Evolutionary conservation across 176 grass and related monocot genomes (phyloP), one percentile per base, ranked within the genome.

Genomic region (Phyllostachys edulis): DNA sequence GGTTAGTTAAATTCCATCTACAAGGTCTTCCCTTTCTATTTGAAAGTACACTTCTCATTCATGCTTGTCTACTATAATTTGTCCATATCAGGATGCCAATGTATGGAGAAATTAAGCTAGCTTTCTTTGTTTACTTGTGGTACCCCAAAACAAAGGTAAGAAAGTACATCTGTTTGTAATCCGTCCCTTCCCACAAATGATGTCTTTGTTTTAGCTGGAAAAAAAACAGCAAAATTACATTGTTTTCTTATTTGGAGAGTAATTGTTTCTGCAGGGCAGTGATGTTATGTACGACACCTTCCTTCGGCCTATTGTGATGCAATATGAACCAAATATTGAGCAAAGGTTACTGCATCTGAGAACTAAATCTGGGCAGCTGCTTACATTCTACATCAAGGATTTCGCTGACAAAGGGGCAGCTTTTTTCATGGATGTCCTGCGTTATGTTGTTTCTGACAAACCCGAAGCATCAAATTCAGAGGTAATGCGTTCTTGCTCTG

Each of bases 61-160:
- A 7, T 70, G 54, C 46, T 14, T 52, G 18, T 7, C 3, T 67
- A 9, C 56, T 71, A 18, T 44, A 23, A 45, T 59, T 15, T 89
- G 10, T 38, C 63, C 10, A 73, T 60, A 18, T 4, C 67, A 94
- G 92, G 92, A 75, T 94, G 80, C 92, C 92, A 38, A 91, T 94
- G 92, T 94, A 94, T 49, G 89, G 86, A 85, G 89, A 94, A 89
- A 88, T 82, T 42, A 94, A 89, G 84, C 71, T 91, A 52, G 92
- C 92, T 82, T 94, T 94, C 84, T 91, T 91, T 50, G 92, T 94
- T 45, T 91, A 89, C 80, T 51, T 94, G 44, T 94, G 92, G 92
- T 94, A 89, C 38, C 92, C 92, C 5, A 91, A 91, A 84, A 94
- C 89, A 29, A 94, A 89, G 89, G 92, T 91, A 64, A 69, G 34